Conservation (phyloP, 805 yeast species). For the Priceomyces melissophilus region DNA sequence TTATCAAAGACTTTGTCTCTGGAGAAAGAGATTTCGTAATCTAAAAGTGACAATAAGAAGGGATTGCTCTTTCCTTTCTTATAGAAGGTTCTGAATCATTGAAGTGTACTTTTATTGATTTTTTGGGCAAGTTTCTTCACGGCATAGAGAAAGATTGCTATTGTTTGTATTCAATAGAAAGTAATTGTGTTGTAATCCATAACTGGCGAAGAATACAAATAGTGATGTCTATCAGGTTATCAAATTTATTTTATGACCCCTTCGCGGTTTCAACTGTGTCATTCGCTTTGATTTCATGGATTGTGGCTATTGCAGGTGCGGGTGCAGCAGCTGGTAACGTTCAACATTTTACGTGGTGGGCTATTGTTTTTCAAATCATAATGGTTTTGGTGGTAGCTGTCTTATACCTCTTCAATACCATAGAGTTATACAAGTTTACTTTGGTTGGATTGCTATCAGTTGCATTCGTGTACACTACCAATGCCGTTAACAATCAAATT, state of each 20-base stretch:
- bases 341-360: constrained; percentile 95
- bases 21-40: no score
- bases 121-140: no score
- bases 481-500: constrained; percentile 75
- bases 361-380: constrained; percentile 72
- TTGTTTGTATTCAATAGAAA: background rate
- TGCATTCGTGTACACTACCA: constrained; percentile 81
- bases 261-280: constrained; percentile 81
- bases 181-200: background rate
- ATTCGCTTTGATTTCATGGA: constrained; percentile 76
- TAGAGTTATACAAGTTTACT: constrained; percentile 65
- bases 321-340: constrained; percentile 35
- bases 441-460: constrained; percentile 57
- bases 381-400: constrained; percentile 49
- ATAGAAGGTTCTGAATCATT: no score
- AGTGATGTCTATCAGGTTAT: constrained; percentile 33
- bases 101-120: no score
- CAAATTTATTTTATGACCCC: constrained; percentile 74
- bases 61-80: no score
- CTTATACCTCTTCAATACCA: constrained; percentile 56
- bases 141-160: no score
- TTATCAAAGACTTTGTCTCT: no score
- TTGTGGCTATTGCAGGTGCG: constrained; percentile 85
- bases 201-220: background rate
- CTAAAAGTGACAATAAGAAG: no score